Percentiles rank a stretch among this genome's conserved stretches.
These are phyloP conservation scores for Candida tropicalis DNA, from an alignment of 1,139 yeast genomes.

Conservation along the genomic window DNA sequence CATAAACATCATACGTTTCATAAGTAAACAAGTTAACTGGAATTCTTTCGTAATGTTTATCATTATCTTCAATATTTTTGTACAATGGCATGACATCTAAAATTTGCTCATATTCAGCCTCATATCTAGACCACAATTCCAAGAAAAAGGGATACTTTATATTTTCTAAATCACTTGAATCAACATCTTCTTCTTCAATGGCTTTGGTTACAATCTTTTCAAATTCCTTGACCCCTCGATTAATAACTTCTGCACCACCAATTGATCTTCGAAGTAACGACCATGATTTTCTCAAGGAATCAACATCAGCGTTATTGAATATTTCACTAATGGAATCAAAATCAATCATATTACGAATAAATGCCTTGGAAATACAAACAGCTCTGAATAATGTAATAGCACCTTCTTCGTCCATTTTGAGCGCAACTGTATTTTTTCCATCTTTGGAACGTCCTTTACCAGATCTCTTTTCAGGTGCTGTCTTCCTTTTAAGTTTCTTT, in stretches of 20 bases:
- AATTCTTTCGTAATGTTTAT: slow-evolving; percentile 27
- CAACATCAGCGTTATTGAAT: slow-evolving; percentile 39
- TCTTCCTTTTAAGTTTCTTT: slow-evolving; percentile 23
- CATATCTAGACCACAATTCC: slow-evolving; percentile 59
- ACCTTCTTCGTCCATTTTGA: slow-evolving; percentile 45
- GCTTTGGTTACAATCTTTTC: slow-evolving; percentile 56
- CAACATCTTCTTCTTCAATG: slow-evolving; percentile 52
- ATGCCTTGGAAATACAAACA: slow-evolving; percentile 64
- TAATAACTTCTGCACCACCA: slow-evolving; percentile 56
- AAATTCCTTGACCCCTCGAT: slow-evolving; percentile 58
- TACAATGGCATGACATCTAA: slow-evolving; percentile 41
- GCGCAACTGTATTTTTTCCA: background rate
- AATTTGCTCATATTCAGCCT: slow-evolving; percentile 33
- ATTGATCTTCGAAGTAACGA: slow-evolving; percentile 54
- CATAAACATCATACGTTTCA: slow-evolving; percentile 40
- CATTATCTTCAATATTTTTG: slow-evolving; percentile 29
- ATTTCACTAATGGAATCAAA: slow-evolving; percentile 57
- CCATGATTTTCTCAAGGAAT: slow-evolving; percentile 61
- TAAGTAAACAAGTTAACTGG: slow-evolving; percentile 15
- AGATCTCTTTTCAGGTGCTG: slow-evolving; percentile 16
- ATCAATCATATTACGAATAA: slow-evolving; percentile 51
- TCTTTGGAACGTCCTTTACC: slow-evolving; percentile 2
- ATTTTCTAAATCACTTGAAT: slow-evolving; percentile 47
- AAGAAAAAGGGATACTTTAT: slow-evolving; percentile 52
- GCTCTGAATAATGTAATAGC: slow-evolving; percentile 54